phyloP scores from a whole-genome alignment of 176 grass and related monocot genomes.

The Oryza officinalis region DNA sequence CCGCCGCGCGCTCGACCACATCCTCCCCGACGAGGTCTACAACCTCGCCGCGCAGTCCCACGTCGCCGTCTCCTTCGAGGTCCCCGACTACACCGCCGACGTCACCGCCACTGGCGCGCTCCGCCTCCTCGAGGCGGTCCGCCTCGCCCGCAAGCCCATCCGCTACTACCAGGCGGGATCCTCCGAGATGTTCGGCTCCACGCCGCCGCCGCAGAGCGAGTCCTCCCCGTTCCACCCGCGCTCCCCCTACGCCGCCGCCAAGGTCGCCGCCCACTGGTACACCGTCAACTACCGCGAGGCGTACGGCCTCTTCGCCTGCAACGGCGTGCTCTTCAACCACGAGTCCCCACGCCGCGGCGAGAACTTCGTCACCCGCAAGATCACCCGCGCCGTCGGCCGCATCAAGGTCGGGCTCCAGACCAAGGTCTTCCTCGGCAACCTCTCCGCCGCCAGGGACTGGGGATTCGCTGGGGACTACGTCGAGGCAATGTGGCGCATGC shows the following conservation, averaged over 20 bases:
- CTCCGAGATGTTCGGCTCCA: constrained; percentile 98
- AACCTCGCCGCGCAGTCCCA: constrained; percentile 97
- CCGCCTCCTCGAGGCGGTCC: constrained; percentile 94
- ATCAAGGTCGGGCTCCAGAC: constrained; percentile 94
- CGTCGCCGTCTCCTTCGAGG: constrained; percentile 93
- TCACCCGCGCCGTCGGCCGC: constrained; percentile 88
- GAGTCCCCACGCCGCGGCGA: constrained; percentile 93
- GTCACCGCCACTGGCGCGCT: constrained; percentile 84
- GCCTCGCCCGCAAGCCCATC: constrained; percentile 52
- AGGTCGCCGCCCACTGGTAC: constrained; percentile 99
- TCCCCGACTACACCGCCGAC: constrained; percentile 95
- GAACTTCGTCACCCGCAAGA: constrained; percentile 99
- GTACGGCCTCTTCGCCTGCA: constrained; percentile 87
- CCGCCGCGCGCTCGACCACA: constrained; percentile 76
- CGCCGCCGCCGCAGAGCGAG: constrained; percentile 89
- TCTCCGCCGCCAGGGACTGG: constrained; percentile 89
- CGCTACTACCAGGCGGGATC: constrained; percentile 97
- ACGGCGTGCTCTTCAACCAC: constrained; percentile 99
- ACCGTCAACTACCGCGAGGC: constrained; percentile 99
- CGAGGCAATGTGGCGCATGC: constrained; percentile 98
- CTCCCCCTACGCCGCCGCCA: constrained; percentile 86
- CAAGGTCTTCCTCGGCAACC: constrained; percentile 94
- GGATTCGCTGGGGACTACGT: constrained; percentile 96
- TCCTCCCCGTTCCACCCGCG: constrained; percentile 79
- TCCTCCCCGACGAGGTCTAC: constrained; percentile 98